Base-by-base conservation (phyloP, 2,329 filamentous ascomycete genomes). In the Ilyonectria robusta region DNA sequence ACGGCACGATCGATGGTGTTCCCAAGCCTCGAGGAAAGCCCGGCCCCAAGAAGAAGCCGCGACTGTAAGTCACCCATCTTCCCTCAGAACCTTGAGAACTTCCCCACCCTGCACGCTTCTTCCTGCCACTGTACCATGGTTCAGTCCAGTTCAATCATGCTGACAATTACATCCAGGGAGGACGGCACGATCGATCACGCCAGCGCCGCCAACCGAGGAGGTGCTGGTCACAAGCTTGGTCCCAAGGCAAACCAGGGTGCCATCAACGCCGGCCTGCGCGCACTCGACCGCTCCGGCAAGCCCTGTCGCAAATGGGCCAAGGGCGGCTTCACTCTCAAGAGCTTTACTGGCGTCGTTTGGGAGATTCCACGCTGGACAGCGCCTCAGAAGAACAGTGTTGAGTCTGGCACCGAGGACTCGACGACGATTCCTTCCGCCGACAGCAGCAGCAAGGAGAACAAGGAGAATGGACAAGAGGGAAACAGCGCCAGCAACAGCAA, bases 221-320 rank as follows among this genome's bases (percentile, higher is more conserved):
- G 84, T 6, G 86, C 86, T 61, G 85, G 86, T 57, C 93, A 95
- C 82, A 97, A 97, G 81, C 91, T 98, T 29, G 95, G 95, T 4
- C 96, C 96, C 73, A 98, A 98, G 82, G 95, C 95, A 58, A 98
- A 98, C 80, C 93, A 95, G 76, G 96, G 96, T 70, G 95, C 95
- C 66, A 99, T 99, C 86, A 99, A 99, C 79, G 96, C 96, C 61
- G 94, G 94, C 59, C 91, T 99, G 56, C 94, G 96, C 62, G 95
- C 96, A 13, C 92, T 99, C 71, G 96, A 99, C 81, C 92, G 95
- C 68, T 93, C 93, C 8, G 95, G 95, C 72, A 93, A 95, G 77
- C 95, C 96, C 10, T 98, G 95, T 81, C 93, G 95, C 71, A 95
- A 91, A 80, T 99, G 96, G 96, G 87, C 90, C 78, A 93, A 91